Evolutionary conservation across 2,329 filamentous ascomycete species (phyloP).

Genomic region (Endothia cerciana): DNA sequence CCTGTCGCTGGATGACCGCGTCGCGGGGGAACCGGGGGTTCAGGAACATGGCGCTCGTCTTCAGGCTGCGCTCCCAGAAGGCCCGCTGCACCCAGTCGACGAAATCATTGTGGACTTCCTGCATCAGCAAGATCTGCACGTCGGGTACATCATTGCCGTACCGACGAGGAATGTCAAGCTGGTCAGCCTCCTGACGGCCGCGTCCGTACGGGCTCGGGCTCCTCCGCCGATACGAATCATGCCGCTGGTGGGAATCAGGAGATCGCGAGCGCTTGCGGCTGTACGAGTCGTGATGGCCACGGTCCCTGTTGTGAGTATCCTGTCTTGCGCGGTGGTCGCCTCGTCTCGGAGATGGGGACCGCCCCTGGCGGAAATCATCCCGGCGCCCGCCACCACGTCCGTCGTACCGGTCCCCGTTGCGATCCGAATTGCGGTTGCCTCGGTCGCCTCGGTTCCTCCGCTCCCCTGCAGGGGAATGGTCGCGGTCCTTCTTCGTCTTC

Average conservation of each 20-base stretch:
- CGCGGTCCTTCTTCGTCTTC: slow-evolving; percentile 64
- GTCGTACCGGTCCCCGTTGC: slow-evolving; percentile 52
- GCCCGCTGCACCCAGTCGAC: slow-evolving; percentile 79
- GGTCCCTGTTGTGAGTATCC: slow-evolving; percentile 56
- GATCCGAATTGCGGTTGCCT: slow-evolving; percentile 51
- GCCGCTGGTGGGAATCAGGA: slow-evolving; percentile 54
- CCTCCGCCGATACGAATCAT: slow-evolving; percentile 64
- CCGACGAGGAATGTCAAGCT: slow-evolving; percentile 73
- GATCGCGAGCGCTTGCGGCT: slow-evolving; percentile 66
- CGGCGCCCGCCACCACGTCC: slow-evolving; percentile 50
- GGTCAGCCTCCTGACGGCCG: slow-evolving; percentile 56
- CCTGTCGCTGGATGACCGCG: slow-evolving; percentile 81
- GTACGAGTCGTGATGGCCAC: slow-evolving; percentile 44
- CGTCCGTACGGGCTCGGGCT: slow-evolving; percentile 68
- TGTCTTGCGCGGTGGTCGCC: slow-evolving; percentile 56
- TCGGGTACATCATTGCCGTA: slow-evolving; percentile 80
- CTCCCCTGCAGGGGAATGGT: slow-evolving; percentile 60
- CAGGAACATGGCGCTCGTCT: slow-evolving; percentile 78
- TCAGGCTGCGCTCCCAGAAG: slow-evolving; percentile 73
- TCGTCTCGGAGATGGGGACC: slow-evolving; percentile 62
- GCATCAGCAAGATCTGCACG: slow-evolving; percentile 82
- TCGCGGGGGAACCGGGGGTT: slow-evolving; percentile 76
- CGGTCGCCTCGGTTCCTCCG: slow-evolving; percentile 45
- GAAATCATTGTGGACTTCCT: slow-evolving; percentile 79
- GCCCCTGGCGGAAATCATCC: slow-evolving; percentile 68